Base-by-base conservation (phyloP, 2,329 filamentous ascomycete species). In the Blastomyces emzantsi region DNA sequence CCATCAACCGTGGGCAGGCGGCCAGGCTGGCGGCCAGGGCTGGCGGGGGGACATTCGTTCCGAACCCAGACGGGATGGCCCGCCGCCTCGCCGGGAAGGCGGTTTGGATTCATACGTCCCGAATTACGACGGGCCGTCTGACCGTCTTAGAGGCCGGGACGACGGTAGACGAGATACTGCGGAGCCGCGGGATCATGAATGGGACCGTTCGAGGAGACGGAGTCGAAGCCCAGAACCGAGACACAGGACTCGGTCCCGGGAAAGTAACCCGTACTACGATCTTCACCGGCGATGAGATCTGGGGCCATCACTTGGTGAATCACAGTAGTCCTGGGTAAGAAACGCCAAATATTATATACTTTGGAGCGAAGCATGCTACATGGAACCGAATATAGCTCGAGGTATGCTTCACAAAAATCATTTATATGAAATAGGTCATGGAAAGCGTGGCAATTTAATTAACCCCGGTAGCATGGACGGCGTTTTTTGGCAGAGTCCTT, bases 31-130 rank as follows among this genome's bases (percentile, higher is more conserved):
- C 68, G 63, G 64, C 65, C 56, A 63, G 68, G 58, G 68, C 70
- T 70, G 70, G 54, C 70, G 73, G 64, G 59, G 66, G 8, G 73
- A 72, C 39, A 66, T 66, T 22, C 68, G 71, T 64, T 65, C 69
- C 45, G 72, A 73, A 39, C 69, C 67, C 57, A 68, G 73, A 54
- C 71, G 74, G 41, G 74, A 75, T 62, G 71, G 72, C 52, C 66
- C 60, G n/a, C 64, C 68, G 33, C 63, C 64, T 61, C 70, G 72
- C 13, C 64, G 65, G 19, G 67, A 67, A 25, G 67, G 67, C 8
- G 67, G 70, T 55, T 64, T 72, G 39, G 75, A 78, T 63, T 75
- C 74, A 9, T 77, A 77, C 63, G 68, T 75, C 41, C 75, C 76
- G 1, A 73, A 67, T 41, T 76, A 77, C 63, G 68, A 69, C 49